Conservation (phyloP, 108 stramenopile species). For the Skeletonema menzelii region DNA sequence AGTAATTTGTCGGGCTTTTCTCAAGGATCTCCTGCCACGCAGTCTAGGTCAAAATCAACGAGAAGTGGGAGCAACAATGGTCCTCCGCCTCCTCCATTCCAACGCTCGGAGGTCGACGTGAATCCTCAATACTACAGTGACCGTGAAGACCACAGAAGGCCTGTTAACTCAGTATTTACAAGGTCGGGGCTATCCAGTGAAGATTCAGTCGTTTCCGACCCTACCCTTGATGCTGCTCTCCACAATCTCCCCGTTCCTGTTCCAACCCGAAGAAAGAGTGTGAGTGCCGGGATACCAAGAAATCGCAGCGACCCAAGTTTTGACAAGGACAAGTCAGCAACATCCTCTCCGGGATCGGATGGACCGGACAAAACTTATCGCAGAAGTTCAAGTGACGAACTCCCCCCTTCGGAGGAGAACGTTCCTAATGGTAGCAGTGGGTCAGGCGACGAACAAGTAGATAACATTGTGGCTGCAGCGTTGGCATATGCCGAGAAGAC, state of each 20-base stretch:
- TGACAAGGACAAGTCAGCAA: not conserved
- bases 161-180: not conserved
- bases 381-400: slow-evolving; percentile 5
- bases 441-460: slow-evolving; percentile 10
- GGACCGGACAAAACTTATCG: not conserved
- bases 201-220: slow-evolving; percentile 17
- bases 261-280: not conserved
- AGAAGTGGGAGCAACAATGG: not conserved
- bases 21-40: not conserved
- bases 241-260: not conserved
- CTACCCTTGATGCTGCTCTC: slow-evolving; percentile 29
- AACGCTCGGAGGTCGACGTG: not conserved
- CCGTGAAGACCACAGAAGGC: not conserved
- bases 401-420: slow-evolving; percentile 12
- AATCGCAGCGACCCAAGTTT: not conserved
- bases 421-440: not conserved
- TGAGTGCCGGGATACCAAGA: not conserved
- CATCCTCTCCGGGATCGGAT: not conserved
- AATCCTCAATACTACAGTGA: not conserved
- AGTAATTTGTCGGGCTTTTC: not conserved
- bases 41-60: not conserved
- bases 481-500: slow-evolving; percentile 43
- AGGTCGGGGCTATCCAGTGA: not conserved
- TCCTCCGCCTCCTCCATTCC: slow-evolving; percentile 33
- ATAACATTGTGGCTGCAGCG: slow-evolving; percentile 41